These are phyloP conservation scores for Ascocoryne sarcoides DNA, from an alignment of 2,329 filamentous ascomycete genomes.

Conservation along the genomic window DNA sequence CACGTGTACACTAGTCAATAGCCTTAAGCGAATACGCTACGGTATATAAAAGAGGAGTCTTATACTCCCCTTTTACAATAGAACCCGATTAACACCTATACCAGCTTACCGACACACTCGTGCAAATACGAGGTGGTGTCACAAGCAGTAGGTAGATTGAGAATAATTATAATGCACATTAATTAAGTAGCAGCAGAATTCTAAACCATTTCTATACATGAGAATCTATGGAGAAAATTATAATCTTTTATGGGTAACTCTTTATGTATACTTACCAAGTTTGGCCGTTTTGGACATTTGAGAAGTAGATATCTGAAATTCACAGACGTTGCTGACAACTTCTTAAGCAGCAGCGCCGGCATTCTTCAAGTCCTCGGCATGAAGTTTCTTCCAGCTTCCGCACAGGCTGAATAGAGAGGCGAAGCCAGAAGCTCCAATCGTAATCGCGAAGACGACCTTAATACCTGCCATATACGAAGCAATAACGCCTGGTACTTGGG, in stretches of 20 bases:
- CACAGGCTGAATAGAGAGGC: background rate
- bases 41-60: no score
- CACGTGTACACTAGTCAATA: no score
- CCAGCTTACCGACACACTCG: no score
- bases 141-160: no score
- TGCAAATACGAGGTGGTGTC: no score
- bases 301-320: background rate
- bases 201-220: background rate
- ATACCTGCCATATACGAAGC: constrained; percentile 52
- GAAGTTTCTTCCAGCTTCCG: background rate
- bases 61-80: no score
- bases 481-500: constrained; percentile 43
- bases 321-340: background rate
- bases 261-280: background rate
- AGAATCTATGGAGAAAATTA: background rate
- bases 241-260: background rate
- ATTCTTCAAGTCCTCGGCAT: background rate
- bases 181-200: background rate
- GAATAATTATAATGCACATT: background rate
- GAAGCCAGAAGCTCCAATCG: constrained; percentile 25
- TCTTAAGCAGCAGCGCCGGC: background rate
- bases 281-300: background rate
- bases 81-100: no score
- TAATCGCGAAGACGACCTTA: constrained; percentile 50
- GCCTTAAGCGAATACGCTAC: no score